Percentiles rank a stretch among this genome's conserved stretches.
Conservation (phyloP, 2,329 filamentous ascomycete genomes). For the Xylariaceae sp. region DNA sequence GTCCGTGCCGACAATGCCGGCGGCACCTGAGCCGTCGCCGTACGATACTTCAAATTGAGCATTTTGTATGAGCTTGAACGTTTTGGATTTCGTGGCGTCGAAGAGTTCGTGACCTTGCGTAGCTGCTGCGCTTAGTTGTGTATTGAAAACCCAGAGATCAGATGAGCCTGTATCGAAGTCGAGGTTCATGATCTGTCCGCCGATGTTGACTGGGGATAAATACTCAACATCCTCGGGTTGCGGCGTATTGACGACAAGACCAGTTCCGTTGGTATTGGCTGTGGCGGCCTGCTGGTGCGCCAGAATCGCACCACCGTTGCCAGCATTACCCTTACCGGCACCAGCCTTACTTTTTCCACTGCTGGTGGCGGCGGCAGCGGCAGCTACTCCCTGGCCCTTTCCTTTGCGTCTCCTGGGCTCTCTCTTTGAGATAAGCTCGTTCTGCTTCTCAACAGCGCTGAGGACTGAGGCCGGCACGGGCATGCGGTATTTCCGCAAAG, state of each 20-base stretch:
- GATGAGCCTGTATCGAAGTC: conserved; percentile 46
- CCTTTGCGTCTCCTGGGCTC: conserved; percentile 30
- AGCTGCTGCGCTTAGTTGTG: conserved; percentile 36
- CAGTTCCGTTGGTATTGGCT: conserved; percentile 34
- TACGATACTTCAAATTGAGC: conserved; percentile 42
- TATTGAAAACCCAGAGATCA: conserved; percentile 46
- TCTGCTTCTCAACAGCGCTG: conserved; percentile 28
- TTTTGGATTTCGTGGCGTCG: conserved; percentile 37
- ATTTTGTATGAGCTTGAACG: conserved; percentile 38
- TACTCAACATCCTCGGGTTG: conserved; percentile 42
- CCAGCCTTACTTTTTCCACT: conserved; percentile 18
- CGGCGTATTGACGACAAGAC: conserved; percentile 35
- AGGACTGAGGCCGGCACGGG: conserved; percentile 37
- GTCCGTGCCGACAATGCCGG: conserved; percentile 44
- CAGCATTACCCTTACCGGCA: conserved; percentile 11
- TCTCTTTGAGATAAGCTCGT: conserved; percentile 39
- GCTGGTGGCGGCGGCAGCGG: conserved; percentile 3
- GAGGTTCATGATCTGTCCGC: conserved; percentile 42
- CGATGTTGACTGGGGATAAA: conserved; percentile 42
- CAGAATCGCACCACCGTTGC: conserved; percentile 13
- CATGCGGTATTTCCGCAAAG: conserved; percentile 43
- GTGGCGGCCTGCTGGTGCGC: conserved; percentile 22
- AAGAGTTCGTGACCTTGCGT: conserved; percentile 39
- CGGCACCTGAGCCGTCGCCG: conserved; percentile 43
- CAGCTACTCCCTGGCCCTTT: conserved; percentile 21